A percentile compares a stretch with the other conserved stretches of the same genome.
Conservation (phyloP, 1,284 basidiomycete genomes). For the Cystobasidium slooffiae region DNA sequence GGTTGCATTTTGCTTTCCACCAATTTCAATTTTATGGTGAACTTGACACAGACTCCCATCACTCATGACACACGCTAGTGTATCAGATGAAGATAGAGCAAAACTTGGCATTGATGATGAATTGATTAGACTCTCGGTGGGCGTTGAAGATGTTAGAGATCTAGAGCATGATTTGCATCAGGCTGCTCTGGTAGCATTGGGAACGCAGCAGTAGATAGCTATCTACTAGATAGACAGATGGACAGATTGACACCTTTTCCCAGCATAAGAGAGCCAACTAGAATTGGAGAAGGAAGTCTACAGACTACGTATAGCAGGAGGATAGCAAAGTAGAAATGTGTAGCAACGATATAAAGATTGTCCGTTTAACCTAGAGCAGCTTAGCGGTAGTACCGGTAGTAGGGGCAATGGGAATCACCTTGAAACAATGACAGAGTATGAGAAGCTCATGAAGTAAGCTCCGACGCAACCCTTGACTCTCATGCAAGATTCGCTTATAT, state of each 20-base stretch:
- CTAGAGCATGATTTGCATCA: constrained; percentile 73
- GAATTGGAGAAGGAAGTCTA: too few relatives aligned
- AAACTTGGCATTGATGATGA: constrained; percentile 78
- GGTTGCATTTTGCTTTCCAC: too few relatives aligned
- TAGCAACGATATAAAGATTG: not conserved
- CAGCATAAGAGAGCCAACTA: too few relatives aligned
- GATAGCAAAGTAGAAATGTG: not conserved
- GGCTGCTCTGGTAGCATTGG: constrained; percentile 57
- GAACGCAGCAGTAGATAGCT: not conserved
- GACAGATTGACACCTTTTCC: too few relatives aligned
- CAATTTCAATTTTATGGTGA: too few relatives aligned
- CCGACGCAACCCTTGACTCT: too few relatives aligned
- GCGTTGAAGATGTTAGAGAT: constrained; percentile 85
- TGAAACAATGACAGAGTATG: not conserved
- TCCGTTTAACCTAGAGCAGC: not conserved
- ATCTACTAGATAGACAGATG: not conserved
- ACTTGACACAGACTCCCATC: constrained; percentile 50
- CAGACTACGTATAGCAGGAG: too few relatives aligned
- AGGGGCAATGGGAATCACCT: not conserved
- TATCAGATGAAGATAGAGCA: constrained; percentile 72
- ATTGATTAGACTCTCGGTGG: constrained; percentile 80
- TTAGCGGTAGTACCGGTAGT: not conserved
- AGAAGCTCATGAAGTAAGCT: too few relatives aligned
- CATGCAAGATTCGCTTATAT: too few relatives aligned
- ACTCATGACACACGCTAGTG: constrained; percentile 58